These are phyloP conservation scores for Venturia pyrina DNA, from an alignment of 2,329 filamentous ascomycete genomes.

Conservation along the genomic window DNA sequence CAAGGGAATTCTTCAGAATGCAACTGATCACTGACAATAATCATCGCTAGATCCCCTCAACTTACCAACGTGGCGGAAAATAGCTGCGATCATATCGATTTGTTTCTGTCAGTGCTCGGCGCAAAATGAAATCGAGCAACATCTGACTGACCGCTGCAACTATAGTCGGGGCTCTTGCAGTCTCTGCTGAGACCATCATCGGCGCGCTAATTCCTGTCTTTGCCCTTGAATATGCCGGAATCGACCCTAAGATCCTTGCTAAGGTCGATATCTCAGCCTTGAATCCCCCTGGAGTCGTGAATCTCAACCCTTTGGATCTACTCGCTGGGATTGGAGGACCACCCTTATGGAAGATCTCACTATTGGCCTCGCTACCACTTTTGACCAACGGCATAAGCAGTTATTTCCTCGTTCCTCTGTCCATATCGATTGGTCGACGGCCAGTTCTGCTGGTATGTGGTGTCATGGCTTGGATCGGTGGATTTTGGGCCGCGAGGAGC, in stretches of 20 bases:
- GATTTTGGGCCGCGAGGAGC: conserved; percentile 21
- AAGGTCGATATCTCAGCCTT: conserved; percentile 3
- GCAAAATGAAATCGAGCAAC: neutral
- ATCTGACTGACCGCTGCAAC: neutral
- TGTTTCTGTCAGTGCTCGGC: conserved; percentile 15
- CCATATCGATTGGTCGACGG: conserved; percentile 21
- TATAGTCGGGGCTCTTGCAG: conserved; percentile 19
- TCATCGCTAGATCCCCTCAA: conserved; percentile 16
- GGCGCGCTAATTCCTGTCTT: conserved; percentile 23
- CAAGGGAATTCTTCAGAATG: neutral
- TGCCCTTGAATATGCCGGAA: conserved; percentile 20
- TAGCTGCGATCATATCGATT: conserved; percentile 14
- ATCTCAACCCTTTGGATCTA: conserved; percentile 11
- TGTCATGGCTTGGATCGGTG: conserved; percentile 19
- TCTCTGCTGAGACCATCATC: conserved; percentile 21
- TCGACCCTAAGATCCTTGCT: conserved; percentile 16
- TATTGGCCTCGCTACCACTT: conserved; percentile 21
- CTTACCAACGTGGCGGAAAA: conserved; percentile 14
- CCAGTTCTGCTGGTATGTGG: conserved; percentile 19
- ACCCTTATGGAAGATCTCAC: conserved; percentile 22
- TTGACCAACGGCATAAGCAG: conserved; percentile 22
- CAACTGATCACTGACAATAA: neutral
- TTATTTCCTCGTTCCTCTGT: conserved; percentile 20
- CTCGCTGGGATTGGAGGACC: conserved; percentile 15
- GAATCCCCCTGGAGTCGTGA: conserved; percentile 11